Evolutionary conservation across 371 early-diverging fungal species (phyloP).

Genomic region (Circinella minor): DNA sequence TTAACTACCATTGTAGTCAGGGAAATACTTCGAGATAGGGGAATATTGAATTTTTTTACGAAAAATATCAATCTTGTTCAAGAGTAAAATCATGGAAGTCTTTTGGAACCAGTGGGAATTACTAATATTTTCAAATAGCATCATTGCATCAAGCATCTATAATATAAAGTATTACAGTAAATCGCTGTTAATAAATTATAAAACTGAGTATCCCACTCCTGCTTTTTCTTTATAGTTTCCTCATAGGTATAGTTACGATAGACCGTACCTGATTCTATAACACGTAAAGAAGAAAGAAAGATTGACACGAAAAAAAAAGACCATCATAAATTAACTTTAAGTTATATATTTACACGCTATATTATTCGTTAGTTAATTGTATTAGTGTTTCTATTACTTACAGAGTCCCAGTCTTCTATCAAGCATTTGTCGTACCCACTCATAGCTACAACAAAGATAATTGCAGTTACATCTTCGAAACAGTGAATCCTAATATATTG

Average conservation of each 20-base stretch:
- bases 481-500: slow-evolving; percentile 64
- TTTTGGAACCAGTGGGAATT: slow-evolving; percentile 92
- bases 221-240: too few species aligned
- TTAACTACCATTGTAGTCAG: slow-evolving; percentile 75
- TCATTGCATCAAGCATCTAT: slow-evolving; percentile 90
- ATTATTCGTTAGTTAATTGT: neutral
- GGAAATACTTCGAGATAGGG: slow-evolving; percentile 82
- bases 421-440: slow-evolving; percentile 91
- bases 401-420: slow-evolving; percentile 83
- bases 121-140: slow-evolving; percentile 91
- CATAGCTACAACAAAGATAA: slow-evolving; percentile 88
- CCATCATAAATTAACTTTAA: too few species aligned
- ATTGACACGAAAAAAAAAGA: too few species aligned
- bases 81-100: slow-evolving; percentile 90
- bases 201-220: too few species aligned
- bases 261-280: slow-evolving; percentile 14
- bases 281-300: neutral
- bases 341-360: too few species aligned
- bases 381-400: neutral
- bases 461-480: slow-evolving; percentile 89
- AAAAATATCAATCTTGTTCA: slow-evolving; percentile 96
- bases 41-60: slow-evolving; percentile 77
- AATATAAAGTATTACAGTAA: too few species aligned
- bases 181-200: too few species aligned
- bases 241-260: too few species aligned